A percentile compares a stretch with the other conserved stretches of the same genome.
These are phyloP conservation scores for Psilocybe sp. DNA, from an alignment of 768 basidiomycete species.

Conservation along the genomic window DNA sequence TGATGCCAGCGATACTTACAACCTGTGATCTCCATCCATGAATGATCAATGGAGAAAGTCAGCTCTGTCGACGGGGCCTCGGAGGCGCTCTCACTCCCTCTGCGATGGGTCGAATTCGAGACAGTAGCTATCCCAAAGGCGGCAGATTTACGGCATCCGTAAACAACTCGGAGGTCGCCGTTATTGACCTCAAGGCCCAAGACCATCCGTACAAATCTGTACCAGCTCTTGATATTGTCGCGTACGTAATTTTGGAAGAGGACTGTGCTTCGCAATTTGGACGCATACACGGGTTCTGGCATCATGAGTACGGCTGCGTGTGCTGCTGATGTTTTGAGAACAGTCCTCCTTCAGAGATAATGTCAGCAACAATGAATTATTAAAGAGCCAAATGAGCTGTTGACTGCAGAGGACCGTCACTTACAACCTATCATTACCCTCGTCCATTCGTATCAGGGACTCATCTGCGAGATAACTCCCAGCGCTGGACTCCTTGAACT, in stretches of 20 bases:
- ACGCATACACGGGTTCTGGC: conserved; percentile 8
- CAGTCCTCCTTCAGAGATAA: neutral
- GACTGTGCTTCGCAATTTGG: neutral
- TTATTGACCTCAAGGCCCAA: conserved; percentile 4
- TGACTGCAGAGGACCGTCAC: no score
- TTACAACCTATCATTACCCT: neutral
- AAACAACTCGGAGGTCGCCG: conserved; percentile 9
- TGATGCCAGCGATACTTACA: no score
- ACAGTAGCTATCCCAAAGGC: conserved; percentile 14
- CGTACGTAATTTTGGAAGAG: conserved; percentile 1
- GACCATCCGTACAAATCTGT: conserved; percentile 4
- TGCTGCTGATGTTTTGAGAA: conserved; percentile 2
- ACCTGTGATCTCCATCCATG: no score
- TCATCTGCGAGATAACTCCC: conserved; percentile 9
- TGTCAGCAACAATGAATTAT: neutral
- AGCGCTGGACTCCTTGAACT: neutral
- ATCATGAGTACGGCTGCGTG: conserved; percentile 12
- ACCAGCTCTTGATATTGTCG: conserved; percentile 10
- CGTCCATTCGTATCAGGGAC: neutral
- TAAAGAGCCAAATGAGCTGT: neutral
- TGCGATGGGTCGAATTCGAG: neutral
- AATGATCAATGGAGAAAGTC: neutral
- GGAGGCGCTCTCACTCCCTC: neutral
- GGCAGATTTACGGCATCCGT: conserved; percentile 6
- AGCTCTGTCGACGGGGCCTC: neutral